Conservation (phyloP, 2,329 filamentous ascomycete genomes). For the Gliomastix tumulicola region DNA sequence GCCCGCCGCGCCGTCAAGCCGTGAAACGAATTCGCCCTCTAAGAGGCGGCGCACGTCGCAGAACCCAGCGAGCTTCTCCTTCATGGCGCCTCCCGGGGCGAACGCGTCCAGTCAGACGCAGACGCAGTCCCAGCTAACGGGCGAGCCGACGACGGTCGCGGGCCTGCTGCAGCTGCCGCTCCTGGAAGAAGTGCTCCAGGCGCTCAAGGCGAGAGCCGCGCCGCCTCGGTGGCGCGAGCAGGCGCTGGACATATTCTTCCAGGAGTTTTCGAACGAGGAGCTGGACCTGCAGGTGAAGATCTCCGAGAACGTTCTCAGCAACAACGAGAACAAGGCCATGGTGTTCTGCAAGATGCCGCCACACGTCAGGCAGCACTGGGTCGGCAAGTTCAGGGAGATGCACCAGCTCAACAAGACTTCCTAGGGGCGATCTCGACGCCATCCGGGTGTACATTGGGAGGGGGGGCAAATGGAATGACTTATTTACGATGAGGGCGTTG, state of each 20-base stretch:
- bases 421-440: background rate
- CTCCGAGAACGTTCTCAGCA: conserved; percentile 49
- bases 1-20: no score
- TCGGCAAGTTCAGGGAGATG: conserved; percentile 42
- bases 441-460: no score
- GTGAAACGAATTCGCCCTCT: no score
- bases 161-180: conserved; percentile 2
- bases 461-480: no score
- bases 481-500: no score
- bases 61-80: no score
- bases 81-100: no score
- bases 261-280: conserved; percentile 50
- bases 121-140: no score
- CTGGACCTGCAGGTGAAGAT: conserved; percentile 53
- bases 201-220: conserved; percentile 26
- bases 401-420: conserved; percentile 14
- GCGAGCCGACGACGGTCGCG: no score
- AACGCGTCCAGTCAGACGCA: no score
- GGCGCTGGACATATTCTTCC: conserved; percentile 52
- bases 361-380: conserved; percentile 46
- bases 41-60: no score
- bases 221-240: conserved; percentile 49
- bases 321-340: conserved; percentile 54
- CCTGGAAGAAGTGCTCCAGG: conserved; percentile 33
- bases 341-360: conserved; percentile 56